Base-by-base conservation (phyloP, 495 filamentous ascomycete species). In the Massariosphaeria phaeospora region DNA sequence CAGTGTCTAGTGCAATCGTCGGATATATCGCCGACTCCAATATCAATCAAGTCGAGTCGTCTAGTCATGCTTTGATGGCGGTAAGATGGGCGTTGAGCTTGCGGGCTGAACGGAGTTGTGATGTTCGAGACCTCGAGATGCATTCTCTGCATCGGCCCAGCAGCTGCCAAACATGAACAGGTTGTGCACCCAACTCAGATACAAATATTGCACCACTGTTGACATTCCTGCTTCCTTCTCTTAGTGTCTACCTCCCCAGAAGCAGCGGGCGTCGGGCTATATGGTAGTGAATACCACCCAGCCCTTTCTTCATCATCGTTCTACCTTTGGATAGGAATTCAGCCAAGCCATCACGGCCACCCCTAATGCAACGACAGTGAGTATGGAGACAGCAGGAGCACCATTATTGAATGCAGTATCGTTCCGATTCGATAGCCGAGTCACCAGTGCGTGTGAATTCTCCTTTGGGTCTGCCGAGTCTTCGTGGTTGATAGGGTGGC, bases 321-420 rank as follows among this genome's bases (percentile, higher is more conserved):
- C 82, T 56, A 79, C 72, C 64, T 80, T 81, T 69, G 87, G 83
- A 85, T 86, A 94, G 35, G 84, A 84, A 67, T 98, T 98, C 58
- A 98, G 74, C 72, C 89, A 95, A 36, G 87, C 88, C 93, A 98
- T 98, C 43, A 96, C 67, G 25, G 89, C 86, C 65, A 96, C 84
- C 13, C 93, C 93, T 57, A 96, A 69, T 40, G 96, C 69, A 43
- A 97, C 89, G 4, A 98, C 91, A 5, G 88, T 86, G 20, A 96
- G 71, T 74, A 95, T 90, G 6, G 85, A 89, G 27, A 85, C 86
- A 62, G 89, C 95, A 18, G 93, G 93, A 48, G 84, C 79, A 56
- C 82, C 79, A 26, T 88, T 80, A 53, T 81, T 73, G 43, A 88
- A 58, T n/a, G 70, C 68, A 36, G 68, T 18, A 29, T 57, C 41